These are phyloP conservation scores for Talaromyces sp. DNA, from an alignment of 2,329 filamentous ascomycete genomes.

Conservation along the genomic window DNA sequence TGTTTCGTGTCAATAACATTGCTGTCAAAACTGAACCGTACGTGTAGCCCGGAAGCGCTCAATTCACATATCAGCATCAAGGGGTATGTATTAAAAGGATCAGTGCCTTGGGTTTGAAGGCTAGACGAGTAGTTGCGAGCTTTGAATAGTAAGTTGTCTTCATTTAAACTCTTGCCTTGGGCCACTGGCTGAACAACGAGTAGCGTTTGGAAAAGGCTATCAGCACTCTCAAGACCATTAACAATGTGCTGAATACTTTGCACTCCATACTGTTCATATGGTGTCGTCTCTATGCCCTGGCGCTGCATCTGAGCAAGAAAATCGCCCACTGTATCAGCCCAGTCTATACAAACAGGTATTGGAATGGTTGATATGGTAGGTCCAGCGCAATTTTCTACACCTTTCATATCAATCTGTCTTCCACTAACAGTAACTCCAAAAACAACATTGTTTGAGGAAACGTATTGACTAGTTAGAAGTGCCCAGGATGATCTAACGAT, in stretches of 20 bases:
- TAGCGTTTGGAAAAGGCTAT: constrained; percentile 41
- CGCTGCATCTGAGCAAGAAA: constrained; percentile 56
- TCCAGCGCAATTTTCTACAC: background rate
- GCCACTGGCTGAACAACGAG: constrained; percentile 32
- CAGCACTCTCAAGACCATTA: constrained; percentile 29
- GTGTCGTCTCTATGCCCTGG: constrained; percentile 52
- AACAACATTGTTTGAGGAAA: constrained; percentile 3
- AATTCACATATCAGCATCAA: constrained; percentile 62
- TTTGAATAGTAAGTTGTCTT: constrained; percentile 11
- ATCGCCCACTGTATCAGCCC: constrained; percentile 37
- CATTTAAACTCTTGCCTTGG: background rate
- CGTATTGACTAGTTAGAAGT: constrained; percentile 10
- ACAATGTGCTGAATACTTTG: constrained; percentile 8
- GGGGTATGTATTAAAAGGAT: constrained; percentile 49
- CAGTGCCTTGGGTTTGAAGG: constrained; percentile 38
- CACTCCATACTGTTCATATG: constrained; percentile 24
- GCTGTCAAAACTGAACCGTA: constrained; percentile 61
- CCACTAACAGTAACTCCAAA: constrained; percentile 13
- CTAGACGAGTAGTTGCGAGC: constrained; percentile 56
- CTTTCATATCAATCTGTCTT: background rate
- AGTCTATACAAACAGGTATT: constrained; percentile 33
- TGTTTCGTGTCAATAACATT: constrained; percentile 48
- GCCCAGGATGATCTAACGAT: constrained; percentile 14
- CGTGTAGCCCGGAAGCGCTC: constrained; percentile 52
- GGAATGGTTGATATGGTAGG: constrained; percentile 40